These are phyloP conservation scores for Gelatoporia subvermispora DNA, from an alignment of 768 basidiomycete species.

Conservation along the genomic window DNA sequence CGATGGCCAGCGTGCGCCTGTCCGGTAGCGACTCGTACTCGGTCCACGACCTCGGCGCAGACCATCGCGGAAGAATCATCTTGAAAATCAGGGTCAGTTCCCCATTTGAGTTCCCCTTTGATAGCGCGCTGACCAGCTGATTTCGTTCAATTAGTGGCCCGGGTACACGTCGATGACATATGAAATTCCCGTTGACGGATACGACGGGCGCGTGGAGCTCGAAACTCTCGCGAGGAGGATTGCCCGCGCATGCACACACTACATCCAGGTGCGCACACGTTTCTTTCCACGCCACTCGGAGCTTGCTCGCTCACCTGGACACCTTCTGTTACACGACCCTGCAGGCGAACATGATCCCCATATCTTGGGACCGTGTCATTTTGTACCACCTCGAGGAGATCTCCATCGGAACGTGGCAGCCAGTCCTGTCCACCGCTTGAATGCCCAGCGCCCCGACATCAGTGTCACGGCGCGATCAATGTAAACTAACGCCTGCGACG, in stretches of 20 bases:
- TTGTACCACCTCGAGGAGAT: conserved; percentile 71
- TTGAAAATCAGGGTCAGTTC: conserved; percentile 55
- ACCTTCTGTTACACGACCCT: conserved; percentile 1
- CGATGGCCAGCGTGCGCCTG: conserved; percentile 57
- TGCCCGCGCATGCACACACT: conserved; percentile 68
- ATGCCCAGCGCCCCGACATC: not conserved
- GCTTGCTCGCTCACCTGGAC: not conserved
- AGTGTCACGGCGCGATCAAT: too few species aligned
- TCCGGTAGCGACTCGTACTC: conserved; percentile 61
- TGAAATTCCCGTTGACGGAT: conserved; percentile 67
- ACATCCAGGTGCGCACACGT: conserved; percentile 51
- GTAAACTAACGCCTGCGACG: too few species aligned
- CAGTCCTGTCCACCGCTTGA: conserved; percentile 41
- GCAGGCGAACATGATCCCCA: conserved; percentile 65
- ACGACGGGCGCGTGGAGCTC: conserved; percentile 59
- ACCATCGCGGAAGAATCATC: conserved; percentile 51
- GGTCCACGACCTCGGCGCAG: conserved; percentile 61
- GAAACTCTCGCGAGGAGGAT: conserved; percentile 65
- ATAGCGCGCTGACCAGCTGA: conserved; percentile 1
- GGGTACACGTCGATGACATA: conserved; percentile 69
- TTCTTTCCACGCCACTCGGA: not conserved
- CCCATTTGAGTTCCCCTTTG: not conserved
- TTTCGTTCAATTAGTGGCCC: conserved; percentile 46
- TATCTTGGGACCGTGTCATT: conserved; percentile 63
- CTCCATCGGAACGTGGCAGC: conserved; percentile 67